These are phyloP conservation scores for Leucocoprinus leucothites DNA, from an alignment of 768 basidiomycete genomes.

Conservation along the genomic window DNA sequence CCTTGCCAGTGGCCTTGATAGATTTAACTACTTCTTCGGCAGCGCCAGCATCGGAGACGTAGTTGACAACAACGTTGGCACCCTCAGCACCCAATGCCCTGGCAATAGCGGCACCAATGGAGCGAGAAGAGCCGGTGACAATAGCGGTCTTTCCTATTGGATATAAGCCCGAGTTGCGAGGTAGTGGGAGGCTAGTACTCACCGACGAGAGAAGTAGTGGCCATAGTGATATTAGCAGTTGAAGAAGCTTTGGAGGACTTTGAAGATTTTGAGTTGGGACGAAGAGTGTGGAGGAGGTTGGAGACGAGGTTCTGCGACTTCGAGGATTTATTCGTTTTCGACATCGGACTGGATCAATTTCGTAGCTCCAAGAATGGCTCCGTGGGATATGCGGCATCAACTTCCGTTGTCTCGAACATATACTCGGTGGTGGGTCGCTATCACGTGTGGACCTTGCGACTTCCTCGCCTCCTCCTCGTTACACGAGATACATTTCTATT, in stretches of 20 bases:
- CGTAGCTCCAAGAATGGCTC: conserved; percentile 1
- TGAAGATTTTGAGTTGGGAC: conserved; percentile 6
- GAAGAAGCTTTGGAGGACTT: conserved; percentile 5
- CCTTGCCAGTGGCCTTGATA: conserved; percentile 42
- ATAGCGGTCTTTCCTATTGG: conserved; percentile 48
- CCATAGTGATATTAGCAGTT: neutral
- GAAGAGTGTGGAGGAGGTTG: conserved; percentile 14
- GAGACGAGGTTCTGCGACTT: conserved; percentile 13
- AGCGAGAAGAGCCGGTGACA: conserved; percentile 59
- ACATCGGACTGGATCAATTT: conserved; percentile 7
- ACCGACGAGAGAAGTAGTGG: conserved; percentile 12
- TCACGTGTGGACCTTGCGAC: conserved; percentile 10
- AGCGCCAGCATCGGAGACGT: conserved; percentile 35
- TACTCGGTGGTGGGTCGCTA: neutral
- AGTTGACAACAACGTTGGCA: conserved; percentile 58
- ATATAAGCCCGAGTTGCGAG: neutral
- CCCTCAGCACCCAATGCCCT: conserved; percentile 51
- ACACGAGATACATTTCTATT: neutral
- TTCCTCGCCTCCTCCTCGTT: conserved; percentile 3
- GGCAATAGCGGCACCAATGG: conserved; percentile 57
- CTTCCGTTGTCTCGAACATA: conserved; percentile 5
- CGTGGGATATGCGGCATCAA: conserved; percentile 10
- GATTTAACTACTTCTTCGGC: conserved; percentile 45
- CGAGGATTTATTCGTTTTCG: conserved; percentile 8
- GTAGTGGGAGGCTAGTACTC: neutral